Evolutionary conservation across 768 basidiomycete genomes (phyloP).

Genomic region (Panaeolus papilionaceus): DNA sequence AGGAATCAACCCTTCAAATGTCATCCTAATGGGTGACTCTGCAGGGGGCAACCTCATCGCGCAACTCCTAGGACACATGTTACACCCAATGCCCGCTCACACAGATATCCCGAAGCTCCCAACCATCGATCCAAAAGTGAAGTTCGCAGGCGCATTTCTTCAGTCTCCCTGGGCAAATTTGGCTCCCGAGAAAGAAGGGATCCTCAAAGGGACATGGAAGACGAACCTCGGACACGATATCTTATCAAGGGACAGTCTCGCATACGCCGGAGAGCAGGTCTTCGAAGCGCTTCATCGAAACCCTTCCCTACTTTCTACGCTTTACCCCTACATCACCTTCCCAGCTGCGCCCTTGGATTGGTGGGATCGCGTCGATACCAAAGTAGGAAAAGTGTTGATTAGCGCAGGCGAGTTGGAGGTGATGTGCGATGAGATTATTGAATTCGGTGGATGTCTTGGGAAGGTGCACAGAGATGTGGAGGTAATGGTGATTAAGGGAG

Average conservation of each 20-base stretch:
- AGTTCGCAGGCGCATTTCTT: constrained; percentile 38
- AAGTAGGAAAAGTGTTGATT: constrained; percentile 33
- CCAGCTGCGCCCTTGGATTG: constrained; percentile 33
- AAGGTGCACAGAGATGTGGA: constrained; percentile 19
- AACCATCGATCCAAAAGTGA: constrained; percentile 14
- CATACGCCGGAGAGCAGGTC: not conserved
- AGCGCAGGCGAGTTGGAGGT: constrained; percentile 35
- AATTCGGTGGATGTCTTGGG: constrained; percentile 19
- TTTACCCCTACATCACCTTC: constrained; percentile 31
- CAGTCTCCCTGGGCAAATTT: constrained; percentile 48
- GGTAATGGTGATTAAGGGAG: constrained; percentile 26
- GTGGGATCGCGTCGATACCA: constrained; percentile 33
- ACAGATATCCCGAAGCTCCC: constrained; percentile 21
- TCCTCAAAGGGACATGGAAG: constrained; percentile 14
- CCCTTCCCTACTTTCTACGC: not conserved
- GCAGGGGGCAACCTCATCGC: constrained; percentile 45
- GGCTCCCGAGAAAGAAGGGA: constrained; percentile 22
- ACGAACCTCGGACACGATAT: constrained; percentile 32
- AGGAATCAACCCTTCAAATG: constrained; percentile 37
- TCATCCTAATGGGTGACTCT: constrained; percentile 45
- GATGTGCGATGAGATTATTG: constrained; percentile 34
- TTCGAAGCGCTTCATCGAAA: not conserved
- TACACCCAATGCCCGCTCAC: constrained; percentile 39
- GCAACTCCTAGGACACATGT: constrained; percentile 41
- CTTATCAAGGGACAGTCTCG: not conserved